Base-by-base conservation (phyloP, 305 asterid species). In the Petunia hybrid region DNA sequence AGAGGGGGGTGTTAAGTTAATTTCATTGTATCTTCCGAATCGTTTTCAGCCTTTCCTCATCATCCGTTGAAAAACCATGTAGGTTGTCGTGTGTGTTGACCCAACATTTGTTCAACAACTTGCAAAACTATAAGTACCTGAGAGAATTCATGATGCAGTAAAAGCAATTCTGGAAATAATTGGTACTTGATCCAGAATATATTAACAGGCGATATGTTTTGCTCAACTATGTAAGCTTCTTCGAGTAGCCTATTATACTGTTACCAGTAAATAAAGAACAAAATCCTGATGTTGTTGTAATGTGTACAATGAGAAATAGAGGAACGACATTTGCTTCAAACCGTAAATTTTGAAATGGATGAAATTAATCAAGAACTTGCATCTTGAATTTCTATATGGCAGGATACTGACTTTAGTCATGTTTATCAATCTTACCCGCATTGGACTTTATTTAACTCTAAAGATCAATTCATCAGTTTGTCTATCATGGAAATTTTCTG, bases 71-170 rank as follows among this genome's bases (percentile, higher is more conserved):
- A 71, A 78, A 66, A 63, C 73, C 16, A 77, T 80, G 79, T 84
- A 92, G 97, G 97, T 92, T 1, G 89, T 92, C 56, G 95, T 92
- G 38, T 89, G 95, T 87, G 79, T 91, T 74, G 97, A 91, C 76
- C 97, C 93, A 3, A 69, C 84, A 8, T 92, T 86, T 79, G 78
- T 86, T 51, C 87, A 82, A 71, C 88, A 46, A 59, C 78, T 40
- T 12, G 87, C 95, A 16, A 91, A 89, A 80, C 51, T 91, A 74
- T 92, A 87, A 87, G 66, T 5, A 9, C 63, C 45, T 31, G 35
- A 56, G 62, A 48, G 7, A 51, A 35, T 10, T 48, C 4, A 53
- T 35, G 31, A 51, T 12, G 45, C 62, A 10, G 4, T 7, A 68
- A 68, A 10, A 60, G 35, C 10, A 48, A 61, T 46, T 48, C 1